phyloP scores from a whole-genome alignment of 2,329 filamentous ascomycete species.

The Fusarium solani-melongenae region DNA sequence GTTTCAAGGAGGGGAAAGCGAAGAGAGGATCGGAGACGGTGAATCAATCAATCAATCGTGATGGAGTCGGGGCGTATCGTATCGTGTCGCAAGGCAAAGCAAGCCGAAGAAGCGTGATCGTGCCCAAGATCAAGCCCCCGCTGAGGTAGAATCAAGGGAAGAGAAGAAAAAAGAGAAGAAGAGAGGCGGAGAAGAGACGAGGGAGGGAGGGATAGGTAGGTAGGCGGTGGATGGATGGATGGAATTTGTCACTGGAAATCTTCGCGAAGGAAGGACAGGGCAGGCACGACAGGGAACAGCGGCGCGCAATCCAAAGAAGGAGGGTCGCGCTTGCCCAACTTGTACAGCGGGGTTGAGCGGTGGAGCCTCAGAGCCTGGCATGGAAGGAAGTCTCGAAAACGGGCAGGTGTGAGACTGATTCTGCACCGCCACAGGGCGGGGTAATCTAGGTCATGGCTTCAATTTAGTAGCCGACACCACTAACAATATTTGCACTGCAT shows the following conservation, averaged over 20 bases:
- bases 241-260: conserved; percentile 22
- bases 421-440: conserved; percentile 45
- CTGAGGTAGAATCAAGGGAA: conserved; percentile 20
- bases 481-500: neutral
- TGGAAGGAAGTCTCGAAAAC: conserved; percentile 3
- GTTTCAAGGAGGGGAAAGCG: conserved; percentile 19
- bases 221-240: conserved; percentile 5
- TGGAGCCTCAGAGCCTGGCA: conserved; percentile 11
- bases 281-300: conserved; percentile 19
- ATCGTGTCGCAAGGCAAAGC: conserved; percentile 14
- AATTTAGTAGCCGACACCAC: neutral
- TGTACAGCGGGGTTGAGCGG: conserved; percentile 35
- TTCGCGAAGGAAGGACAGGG: conserved; percentile 17
- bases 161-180: conserved; percentile 11
- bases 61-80: conserved; percentile 26
- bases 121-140: conserved; percentile 29
- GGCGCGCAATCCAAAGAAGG: conserved; percentile 26
- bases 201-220: too few relatives aligned
- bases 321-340: conserved; percentile 39
- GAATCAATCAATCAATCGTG: conserved; percentile 6
- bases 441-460: conserved; percentile 17
- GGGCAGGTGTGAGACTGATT: conserved; percentile 2
- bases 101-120: conserved; percentile 22
- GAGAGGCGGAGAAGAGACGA: conserved; percentile 14
- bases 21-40: conserved; percentile 3